Conservation (phyloP, 305 asterid genomes). For the Fraxinus nigra region DNA sequence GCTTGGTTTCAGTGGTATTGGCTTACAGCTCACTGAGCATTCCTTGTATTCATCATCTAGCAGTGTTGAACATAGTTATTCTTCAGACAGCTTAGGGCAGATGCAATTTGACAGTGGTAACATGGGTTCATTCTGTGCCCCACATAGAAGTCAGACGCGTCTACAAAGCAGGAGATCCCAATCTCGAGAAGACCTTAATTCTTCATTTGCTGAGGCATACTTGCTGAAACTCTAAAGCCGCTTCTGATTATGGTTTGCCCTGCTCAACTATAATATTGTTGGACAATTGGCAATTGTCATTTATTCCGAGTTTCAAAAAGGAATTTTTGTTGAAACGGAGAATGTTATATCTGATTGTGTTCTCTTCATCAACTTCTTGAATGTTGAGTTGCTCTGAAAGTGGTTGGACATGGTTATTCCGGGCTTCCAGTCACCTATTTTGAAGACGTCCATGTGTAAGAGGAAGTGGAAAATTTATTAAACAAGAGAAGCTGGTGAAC, state of each 20-base stretch:
- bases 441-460: background rate
- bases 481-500: background rate
- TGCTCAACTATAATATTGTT: background rate
- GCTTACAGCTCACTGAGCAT: constrained; percentile 43
- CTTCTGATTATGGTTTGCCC: background rate
- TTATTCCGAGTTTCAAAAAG: background rate
- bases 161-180: constrained; percentile 60
- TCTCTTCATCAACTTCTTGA: constrained; percentile 2
- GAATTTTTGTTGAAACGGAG: background rate
- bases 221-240: constrained; percentile 30
- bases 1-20: constrained; percentile 32
- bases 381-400: background rate
- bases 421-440: background rate
- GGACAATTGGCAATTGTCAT: background rate
- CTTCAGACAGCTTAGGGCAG: constrained; percentile 55
- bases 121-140: constrained; percentile 38
- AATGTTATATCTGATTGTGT: background rate
- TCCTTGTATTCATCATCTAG: constrained; percentile 46
- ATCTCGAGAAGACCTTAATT: constrained; percentile 53
- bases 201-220: constrained; percentile 44
- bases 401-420: background rate
- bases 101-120: constrained; percentile 39
- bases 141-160: constrained; percentile 45
- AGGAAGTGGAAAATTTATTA: background rate
- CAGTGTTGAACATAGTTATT: constrained; percentile 51